Evolutionary conservation across 345 rosid species (phyloP), one percentile per base, ranked within the genome.

Genomic region (Raphanus sativus): DNA sequence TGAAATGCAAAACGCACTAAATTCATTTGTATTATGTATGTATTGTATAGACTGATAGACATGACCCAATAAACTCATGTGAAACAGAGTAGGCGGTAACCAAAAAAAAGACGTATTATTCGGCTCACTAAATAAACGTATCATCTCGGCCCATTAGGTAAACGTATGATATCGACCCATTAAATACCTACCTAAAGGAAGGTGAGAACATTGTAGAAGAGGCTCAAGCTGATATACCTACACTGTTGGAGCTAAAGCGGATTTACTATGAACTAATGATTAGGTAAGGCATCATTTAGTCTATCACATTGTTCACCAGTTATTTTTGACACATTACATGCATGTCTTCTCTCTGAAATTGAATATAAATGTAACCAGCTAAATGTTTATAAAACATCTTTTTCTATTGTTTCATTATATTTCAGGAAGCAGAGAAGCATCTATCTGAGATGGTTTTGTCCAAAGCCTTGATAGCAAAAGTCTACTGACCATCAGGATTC

Each of bases 141-240:
- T 29, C 2, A 67, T 52, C 56, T 56, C 72, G 92, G 70, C 82
- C 81, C 52, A 83, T 88, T 54, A 95, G 89, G 29, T 97, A 95
- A 87, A 98, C 55, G 55, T 13, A 21, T 21, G 21, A 21, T 21
- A 21, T 21, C 21, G 21, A 21, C 21, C 21, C 21, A 21, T 21
- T 21, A 21, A 21, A 21, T 21, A 21, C 21, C 21, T 21, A 21
- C 21, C 21, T 21, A 21, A 21, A 21, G 77, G 97, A 92, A 85
- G 95, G 91, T 71, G 97, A 88, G 8, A 82, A 81, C 74, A 69
- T 91, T 28, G 89, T 94, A 64, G 97, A 89, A 77, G 97, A 88
- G 83, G 94, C 1, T 97, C 90, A 97, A 40, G 95, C 90, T 70
- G 97, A 92, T 86, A 88, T 92, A 71, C 98, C 97, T 21, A 85